Evolutionary conservation across 2,329 filamentous ascomycete genomes (phyloP).

Genomic region (Aspergillus ustus): DNA sequence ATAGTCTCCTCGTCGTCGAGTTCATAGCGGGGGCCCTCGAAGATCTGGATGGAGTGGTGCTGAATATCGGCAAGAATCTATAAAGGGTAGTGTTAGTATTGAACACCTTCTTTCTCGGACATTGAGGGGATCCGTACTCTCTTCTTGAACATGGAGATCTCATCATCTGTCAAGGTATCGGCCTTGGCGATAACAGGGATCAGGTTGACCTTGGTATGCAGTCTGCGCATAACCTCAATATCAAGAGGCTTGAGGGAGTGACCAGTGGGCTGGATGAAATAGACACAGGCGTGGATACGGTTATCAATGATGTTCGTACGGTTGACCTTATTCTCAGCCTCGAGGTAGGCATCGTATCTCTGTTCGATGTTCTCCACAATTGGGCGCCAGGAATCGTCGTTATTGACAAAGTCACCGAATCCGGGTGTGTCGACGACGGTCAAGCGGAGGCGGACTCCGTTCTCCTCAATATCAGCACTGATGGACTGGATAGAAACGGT

Average conservation of each 20-base stretch:
- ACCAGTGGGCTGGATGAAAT: slow-evolving; percentile 99
- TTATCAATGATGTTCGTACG: slow-evolving; percentile 99
- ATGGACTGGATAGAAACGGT: slow-evolving; percentile 94
- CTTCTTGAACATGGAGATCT: slow-evolving; percentile 92
- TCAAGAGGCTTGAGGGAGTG: slow-evolving; percentile 98
- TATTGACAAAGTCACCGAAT: slow-evolving; percentile 99
- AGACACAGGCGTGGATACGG: slow-evolving; percentile 97
- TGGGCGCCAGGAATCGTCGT: slow-evolving; percentile 98
- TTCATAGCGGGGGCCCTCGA: slow-evolving; percentile 97
- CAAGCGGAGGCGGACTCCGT: slow-evolving; percentile 91
- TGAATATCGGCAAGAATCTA: slow-evolving; percentile 97
- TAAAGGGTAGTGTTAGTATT: slow-evolving; percentile 30
- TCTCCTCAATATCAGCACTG: slow-evolving; percentile 97
- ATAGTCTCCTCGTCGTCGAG: slow-evolving; percentile 99
- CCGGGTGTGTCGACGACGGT: slow-evolving; percentile 98
- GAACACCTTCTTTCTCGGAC: background rate
- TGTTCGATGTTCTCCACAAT: slow-evolving; percentile 99
- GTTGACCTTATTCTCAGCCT: slow-evolving; percentile 99
- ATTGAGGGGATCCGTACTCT: slow-evolving; percentile 66
- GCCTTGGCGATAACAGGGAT: slow-evolving; percentile 99
- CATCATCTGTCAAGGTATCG: slow-evolving; percentile 96
- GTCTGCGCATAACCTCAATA: slow-evolving; percentile 98
- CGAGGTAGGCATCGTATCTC: slow-evolving; percentile 96
- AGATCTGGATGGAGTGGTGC: slow-evolving; percentile 97
- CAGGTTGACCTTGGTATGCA: slow-evolving; percentile 99